Conservation (phyloP, 495 filamentous ascomycete genomes). For the Aspergillus sclerotiicarbonarius region DNA sequence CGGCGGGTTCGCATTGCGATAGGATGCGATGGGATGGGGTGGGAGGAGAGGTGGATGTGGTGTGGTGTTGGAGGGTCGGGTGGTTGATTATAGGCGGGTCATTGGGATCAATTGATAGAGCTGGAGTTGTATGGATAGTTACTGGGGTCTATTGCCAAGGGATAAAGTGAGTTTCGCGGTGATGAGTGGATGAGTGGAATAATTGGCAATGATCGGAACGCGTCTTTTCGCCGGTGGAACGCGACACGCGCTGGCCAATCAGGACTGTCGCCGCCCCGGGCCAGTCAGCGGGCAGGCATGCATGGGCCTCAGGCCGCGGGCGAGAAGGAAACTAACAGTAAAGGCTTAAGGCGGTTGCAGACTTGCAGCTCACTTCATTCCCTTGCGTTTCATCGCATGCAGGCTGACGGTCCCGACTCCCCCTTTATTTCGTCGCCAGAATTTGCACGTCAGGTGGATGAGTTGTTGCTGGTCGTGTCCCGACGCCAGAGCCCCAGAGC, state of each 20-base stretch:
- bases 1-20: conserved; percentile 33
- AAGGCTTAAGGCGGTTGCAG: neutral
- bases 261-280: neutral
- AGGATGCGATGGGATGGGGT: neutral
- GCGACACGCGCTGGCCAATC: conserved; percentile 28
- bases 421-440: conserved; percentile 1
- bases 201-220: neutral
- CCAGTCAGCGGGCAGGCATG: neutral
- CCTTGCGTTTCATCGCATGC: conserved; percentile 9
- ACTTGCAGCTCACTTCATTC: neutral
- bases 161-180: too few species aligned
- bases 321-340: neutral
- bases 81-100: neutral
- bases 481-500: neutral
- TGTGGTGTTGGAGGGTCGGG: neutral
- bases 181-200: too few species aligned
- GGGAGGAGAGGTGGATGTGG: neutral
- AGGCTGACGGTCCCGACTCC: neutral
- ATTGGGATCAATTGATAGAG: neutral
- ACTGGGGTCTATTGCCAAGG: too few species aligned
- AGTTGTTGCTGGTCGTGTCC: neutral
- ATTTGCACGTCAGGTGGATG: neutral
- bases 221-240: conserved; percentile 8
- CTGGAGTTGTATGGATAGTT: neutral
- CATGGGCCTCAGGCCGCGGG: neutral